phyloP scores from a whole-genome alignment of 495 filamentous ascomycete genomes.

The Neurospora sp. region DNA sequence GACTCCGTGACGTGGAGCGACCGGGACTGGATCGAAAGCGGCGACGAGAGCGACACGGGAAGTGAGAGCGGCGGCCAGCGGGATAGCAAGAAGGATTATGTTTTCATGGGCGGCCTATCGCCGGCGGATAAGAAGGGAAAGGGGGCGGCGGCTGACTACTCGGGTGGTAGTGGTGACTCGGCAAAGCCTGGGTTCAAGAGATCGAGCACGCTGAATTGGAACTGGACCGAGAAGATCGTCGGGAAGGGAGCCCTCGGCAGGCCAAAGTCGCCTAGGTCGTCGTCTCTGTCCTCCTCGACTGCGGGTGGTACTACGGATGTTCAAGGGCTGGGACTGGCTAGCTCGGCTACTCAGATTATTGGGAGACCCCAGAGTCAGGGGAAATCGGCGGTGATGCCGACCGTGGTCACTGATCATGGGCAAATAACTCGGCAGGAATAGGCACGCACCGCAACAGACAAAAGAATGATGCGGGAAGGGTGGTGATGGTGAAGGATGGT shows the following conservation, averaged over 20 bases:
- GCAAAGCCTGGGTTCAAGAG: constrained; percentile 1
- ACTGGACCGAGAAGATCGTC: constrained; percentile 48
- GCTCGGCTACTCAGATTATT: not conserved
- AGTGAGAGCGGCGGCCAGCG: constrained; percentile 6
- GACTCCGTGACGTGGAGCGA: constrained; percentile 45
- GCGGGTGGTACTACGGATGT: not conserved
- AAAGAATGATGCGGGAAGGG: not conserved
- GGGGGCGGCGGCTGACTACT: not conserved
- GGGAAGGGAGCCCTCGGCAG: constrained; percentile 28
- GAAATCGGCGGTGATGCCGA: not conserved
- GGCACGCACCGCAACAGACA: not conserved
- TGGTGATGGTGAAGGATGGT: not conserved
- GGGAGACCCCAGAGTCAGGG: not conserved
- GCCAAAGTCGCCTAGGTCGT: constrained; percentile 1
- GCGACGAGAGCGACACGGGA: constrained; percentile 36
- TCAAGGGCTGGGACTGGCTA: not conserved
- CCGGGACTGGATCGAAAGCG: constrained; percentile 41
- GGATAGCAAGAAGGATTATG: constrained; percentile 3
- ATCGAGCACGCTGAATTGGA: constrained; percentile 29
- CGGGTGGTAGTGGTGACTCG: not conserved
- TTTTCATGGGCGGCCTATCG: not conserved
- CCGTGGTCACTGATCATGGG: not conserved
- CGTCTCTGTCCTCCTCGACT: not conserved
- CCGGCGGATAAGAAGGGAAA: constrained; percentile 6
- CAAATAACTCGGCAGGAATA: not conserved